Evolutionary conservation across 1,139 yeast species (phyloP), one percentile per base, ranked within the genome.

Genomic region (Saccharomyces hybrid): DNA sequence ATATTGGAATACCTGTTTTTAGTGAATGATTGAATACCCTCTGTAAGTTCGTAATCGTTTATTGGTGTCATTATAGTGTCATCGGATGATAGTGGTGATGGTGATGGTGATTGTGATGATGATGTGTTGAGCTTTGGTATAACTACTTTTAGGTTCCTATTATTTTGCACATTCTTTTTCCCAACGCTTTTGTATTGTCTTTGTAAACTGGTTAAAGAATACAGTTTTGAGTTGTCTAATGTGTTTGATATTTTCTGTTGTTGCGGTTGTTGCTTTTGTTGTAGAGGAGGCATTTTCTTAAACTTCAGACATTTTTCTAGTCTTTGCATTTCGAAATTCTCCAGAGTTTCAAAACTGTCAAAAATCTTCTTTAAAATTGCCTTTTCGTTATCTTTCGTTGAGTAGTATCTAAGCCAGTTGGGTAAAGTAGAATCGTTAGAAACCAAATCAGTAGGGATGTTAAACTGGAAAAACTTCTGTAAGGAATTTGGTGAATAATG

Each of bases 1-100:
- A 88, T 86, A 67, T 88, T 90, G 58, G 86, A 83, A 72, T 88
- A 88, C 55, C 96, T 71, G 69, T 88, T 88, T 67, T 88, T 83
- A 60, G 77, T 75, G 34, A 90, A 89, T 51, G 77, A 80, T 64
- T 84, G 89, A 54, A 86, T 79, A 0, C 93, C 95, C 49, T 82
- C 78, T 1, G 85, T 81, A 50, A 84, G 73, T 55, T 75, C 73
- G 59, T 80, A 81, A 52, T 70, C 67, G 71, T 53, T 74, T 67
- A 53, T 67, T 61, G 57, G 75, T 57, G 61, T 68, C 54, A 60
- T 31, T 23, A 64, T 41, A 3, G 59, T 54, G 32, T 65, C 68
- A n/a, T 55, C 54, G 38, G 58, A 60, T 7, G 60, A 51, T 16
- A 51, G 51, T 6, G 56, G 52, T n/a, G 59, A 58, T 16, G 57